Conservation (phyloP, 108 stramenopile species). For the Nannochloropsis gaditana region DNA sequence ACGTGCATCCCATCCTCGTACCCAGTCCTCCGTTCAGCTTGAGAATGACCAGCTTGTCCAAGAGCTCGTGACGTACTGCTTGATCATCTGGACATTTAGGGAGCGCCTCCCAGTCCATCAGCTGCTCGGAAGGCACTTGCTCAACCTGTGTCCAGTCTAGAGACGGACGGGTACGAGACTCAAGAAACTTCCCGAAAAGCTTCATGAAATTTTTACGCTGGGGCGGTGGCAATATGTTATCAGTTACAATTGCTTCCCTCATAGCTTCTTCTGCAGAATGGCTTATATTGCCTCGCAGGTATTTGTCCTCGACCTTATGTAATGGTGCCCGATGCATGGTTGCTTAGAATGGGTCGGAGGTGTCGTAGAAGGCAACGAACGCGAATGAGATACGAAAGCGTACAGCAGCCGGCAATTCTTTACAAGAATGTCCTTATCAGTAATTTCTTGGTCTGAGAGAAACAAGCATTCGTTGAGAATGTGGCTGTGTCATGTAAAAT, state of each 20-base stretch:
- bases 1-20: conserved; percentile 87
- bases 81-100: conserved; percentile 47
- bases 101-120: conserved; percentile 43
- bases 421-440: too few relatives aligned
- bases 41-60: conserved; percentile 89
- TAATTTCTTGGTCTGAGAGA: too few relatives aligned
- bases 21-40: conserved; percentile 99
- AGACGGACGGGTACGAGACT: conserved; percentile 33
- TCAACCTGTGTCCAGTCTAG: conserved; percentile 37
- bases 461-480: too few relatives aligned
- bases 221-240: conserved; percentile 44
- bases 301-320: conserved; percentile 4
- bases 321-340: not conserved
- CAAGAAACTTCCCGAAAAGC: conserved; percentile 52
- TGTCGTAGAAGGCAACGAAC: too few relatives aligned
- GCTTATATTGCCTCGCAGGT: not conserved
- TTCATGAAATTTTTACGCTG: conserved; percentile 51
- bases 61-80: conserved; percentile 58
- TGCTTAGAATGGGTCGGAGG: too few relatives aligned
- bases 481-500: too few relatives aligned
- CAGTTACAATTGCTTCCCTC: conserved; percentile 50
- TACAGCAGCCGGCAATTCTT: too few relatives aligned
- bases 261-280: conserved; percentile 46
- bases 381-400: too few relatives aligned
- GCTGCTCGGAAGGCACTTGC: conserved; percentile 23